Base-by-base conservation (phyloP, 2,329 filamentous ascomycete genomes). In the Colletotrichum tropicicola region DNA sequence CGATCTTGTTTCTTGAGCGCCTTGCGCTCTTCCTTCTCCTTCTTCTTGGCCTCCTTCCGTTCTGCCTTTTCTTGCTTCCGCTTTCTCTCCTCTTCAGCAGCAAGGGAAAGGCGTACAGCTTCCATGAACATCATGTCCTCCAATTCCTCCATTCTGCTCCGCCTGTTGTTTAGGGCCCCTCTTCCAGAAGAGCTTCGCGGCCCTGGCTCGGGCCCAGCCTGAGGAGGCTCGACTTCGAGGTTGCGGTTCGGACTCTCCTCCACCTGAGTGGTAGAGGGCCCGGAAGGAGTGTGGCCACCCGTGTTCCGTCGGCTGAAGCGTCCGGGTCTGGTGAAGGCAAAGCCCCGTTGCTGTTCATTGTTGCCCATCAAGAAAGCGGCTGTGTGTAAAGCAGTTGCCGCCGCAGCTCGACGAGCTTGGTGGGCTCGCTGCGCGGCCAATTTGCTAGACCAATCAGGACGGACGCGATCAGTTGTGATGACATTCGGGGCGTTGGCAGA, bases 81-180 rank as follows among this genome's bases (percentile, higher is more conserved):
- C 70, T 93, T 92, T n/a, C 95, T 87, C 43, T 98, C 95, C 72
- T 98, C 95, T 75, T 99, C 96, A 1, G 93, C 91, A 0, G 92
- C 94, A n/a, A 99, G 82, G 49, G 94, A 97, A 28, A 97, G 78
- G 39, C 96, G 86, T 49, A 99, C 97, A 0, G 96, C 96, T 76
- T 99, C 96, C 85, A 96, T 93, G 83, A 98, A 94, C 96, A 99
- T 99, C 83, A 99, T 92, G 51, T 97, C 95, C 75, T 99, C 96
- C 0, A 98, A 85, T 70, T 98, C 94, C 21, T 97, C 93, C 74
- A 97, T 88, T 28, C 93, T 85, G 59, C 74, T 75, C 47, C 83
- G 77, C 63, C 82, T 72, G 59, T 71, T 71, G 58, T 70, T 71
- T 15, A 68, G 58, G 2, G 65, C 27, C 5, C 52, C 70, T 3